phyloP scores from a whole-genome alignment of 345 rosid genomes.

The Clarkia xantiana region DNA sequence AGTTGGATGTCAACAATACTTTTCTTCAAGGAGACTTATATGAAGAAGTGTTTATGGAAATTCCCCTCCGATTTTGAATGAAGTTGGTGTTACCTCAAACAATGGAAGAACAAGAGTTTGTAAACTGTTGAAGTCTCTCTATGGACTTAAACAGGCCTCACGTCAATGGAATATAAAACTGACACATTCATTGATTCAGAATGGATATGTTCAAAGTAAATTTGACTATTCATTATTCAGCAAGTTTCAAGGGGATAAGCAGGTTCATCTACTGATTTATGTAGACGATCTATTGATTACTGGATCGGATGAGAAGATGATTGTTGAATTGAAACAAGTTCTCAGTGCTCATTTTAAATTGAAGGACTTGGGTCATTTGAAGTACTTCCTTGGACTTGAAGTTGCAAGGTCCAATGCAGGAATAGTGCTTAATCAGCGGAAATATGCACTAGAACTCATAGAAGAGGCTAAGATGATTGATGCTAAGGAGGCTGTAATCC shows the following conservation, averaged over 20 bases:
- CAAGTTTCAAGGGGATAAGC: too few relatives aligned
- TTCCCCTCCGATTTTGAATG: background rate
- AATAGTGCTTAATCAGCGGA: background rate
- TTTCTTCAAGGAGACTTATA: background rate
- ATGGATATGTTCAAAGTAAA: too few relatives aligned
- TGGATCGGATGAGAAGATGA: too few relatives aligned
- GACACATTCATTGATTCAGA: too few relatives aligned
- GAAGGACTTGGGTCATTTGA: background rate
- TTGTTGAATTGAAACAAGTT: too few relatives aligned
- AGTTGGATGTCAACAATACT: background rate
- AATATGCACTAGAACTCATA: background rate
- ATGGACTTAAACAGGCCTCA: too few relatives aligned
- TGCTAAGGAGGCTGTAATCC: background rate
- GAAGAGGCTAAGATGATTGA: background rate
- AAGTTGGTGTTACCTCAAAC: background rate
- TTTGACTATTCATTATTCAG: too few relatives aligned
- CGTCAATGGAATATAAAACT: too few relatives aligned
- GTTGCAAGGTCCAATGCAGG: background rate
- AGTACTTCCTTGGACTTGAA: conserved; percentile 3
- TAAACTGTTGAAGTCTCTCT: too few relatives aligned
- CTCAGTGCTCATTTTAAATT: background rate
- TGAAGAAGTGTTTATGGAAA: conserved; percentile 3
- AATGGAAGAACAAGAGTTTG: too few relatives aligned
- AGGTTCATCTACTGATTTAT: too few relatives aligned
- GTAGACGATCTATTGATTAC: too few relatives aligned